Evolutionary conservation across 2,329 filamentous ascomycete species (phyloP).

Genomic region (Simplicillium sp.): DNA sequence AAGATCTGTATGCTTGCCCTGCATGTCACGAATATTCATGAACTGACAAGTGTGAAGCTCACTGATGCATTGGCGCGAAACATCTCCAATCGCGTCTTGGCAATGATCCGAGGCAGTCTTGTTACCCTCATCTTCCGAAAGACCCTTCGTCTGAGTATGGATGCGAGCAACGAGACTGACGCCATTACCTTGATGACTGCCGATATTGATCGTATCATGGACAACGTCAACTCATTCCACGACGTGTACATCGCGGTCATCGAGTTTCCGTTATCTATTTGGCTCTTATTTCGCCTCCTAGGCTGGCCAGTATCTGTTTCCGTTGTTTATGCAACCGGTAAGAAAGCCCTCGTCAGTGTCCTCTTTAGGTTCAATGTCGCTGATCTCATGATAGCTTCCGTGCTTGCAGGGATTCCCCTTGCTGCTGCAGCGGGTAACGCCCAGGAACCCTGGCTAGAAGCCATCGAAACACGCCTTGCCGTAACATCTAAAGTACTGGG

Average conservation of each 20-base stretch:
- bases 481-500: slow-evolving; percentile 13
- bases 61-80: too few species aligned
- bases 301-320: slow-evolving; percentile 12
- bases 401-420: slow-evolving; percentile 9
- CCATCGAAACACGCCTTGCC: slow-evolving; percentile 15
- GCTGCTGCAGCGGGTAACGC: slow-evolving; percentile 12
- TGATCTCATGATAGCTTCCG: slow-evolving; percentile 4
- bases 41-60: not conserved
- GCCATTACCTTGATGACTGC: slow-evolving; percentile 33
- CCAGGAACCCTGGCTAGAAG: slow-evolving; percentile 16
- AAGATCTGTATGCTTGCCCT: slow-evolving; percentile 21
- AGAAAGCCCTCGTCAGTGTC: too few species aligned
- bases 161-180: slow-evolving; percentile 19
- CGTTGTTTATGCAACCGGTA: slow-evolving; percentile 12
- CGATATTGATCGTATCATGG: slow-evolving; percentile 26
- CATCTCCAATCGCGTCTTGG: slow-evolving; percentile 18
- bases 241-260: slow-evolving; percentile 24
- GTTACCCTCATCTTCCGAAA: slow-evolving; percentile 38
- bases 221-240: slow-evolving; percentile 17
- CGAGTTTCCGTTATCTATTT: slow-evolving; percentile 23
- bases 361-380: not conserved
- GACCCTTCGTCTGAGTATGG: slow-evolving; percentile 22
- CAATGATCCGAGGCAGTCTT: slow-evolving; percentile 22
- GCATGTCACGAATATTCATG: too few species aligned
- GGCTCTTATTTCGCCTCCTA: slow-evolving; percentile 18